A percentile compares a stretch with the other conserved stretches of the same genome.
phyloP scores from a whole-genome alignment of 2,329 filamentous ascomycete species.

The Epichloe glyceriae region DNA sequence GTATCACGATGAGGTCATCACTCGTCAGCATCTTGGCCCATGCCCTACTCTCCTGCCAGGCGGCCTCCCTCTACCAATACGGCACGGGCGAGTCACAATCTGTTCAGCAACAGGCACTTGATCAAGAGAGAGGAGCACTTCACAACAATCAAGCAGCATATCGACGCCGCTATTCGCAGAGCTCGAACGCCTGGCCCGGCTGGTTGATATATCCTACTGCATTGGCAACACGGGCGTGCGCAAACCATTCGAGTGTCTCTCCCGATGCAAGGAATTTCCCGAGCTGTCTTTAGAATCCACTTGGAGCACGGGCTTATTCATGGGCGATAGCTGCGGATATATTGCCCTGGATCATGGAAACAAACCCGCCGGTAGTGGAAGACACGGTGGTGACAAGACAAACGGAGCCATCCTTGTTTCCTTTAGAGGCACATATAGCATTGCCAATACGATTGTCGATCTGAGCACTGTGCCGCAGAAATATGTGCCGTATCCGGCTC shows the following conservation, averaged over 20 bases:
- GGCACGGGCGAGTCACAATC: too few relatives aligned
- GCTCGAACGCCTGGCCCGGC: conserved; percentile 75
- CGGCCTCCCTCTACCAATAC: not conserved
- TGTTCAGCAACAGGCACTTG: not conserved
- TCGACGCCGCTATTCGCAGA: conserved; percentile 58
- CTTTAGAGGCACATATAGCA: conserved; percentile 88
- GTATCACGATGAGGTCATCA: not conserved
- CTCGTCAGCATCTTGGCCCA: not conserved
- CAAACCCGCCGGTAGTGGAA: conserved; percentile 6
- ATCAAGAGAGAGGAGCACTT: not conserved
- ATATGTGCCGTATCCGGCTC: conserved; percentile 74
- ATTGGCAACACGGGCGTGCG: conserved; percentile 72
- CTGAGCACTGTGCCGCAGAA: conserved; percentile 79
- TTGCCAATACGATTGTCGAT: conserved; percentile 84
- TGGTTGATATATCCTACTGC: conserved; percentile 93
- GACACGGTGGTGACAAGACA: conserved; percentile 8
- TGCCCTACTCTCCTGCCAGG: not conserved
- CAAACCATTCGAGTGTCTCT: conserved; percentile 73
- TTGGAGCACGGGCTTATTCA: conserved; percentile 79
- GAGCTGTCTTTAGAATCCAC: conserved; percentile 66
- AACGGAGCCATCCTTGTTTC: conserved; percentile 57
- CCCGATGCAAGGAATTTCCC: conserved; percentile 74
- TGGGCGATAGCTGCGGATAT: conserved; percentile 89
- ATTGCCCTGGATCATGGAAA: conserved; percentile 65
- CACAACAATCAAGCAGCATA: conserved; percentile 22